Evolutionary conservation across 2,329 filamentous ascomycete genomes (phyloP).

Genomic region (Fusarium sp.): DNA sequence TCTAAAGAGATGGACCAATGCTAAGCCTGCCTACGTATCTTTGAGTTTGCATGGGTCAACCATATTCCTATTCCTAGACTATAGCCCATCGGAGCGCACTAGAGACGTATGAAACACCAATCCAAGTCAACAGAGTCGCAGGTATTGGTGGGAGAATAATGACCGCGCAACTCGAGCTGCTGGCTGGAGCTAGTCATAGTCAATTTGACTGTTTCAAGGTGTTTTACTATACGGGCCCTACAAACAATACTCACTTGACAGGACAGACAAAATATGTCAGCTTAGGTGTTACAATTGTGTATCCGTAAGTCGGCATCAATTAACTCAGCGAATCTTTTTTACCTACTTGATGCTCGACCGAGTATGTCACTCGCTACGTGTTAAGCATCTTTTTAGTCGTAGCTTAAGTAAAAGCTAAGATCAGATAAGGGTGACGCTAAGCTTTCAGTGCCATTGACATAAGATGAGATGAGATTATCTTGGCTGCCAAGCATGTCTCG

Average conservation of each 20-base stretch:
- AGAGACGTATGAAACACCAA: too few relatives aligned
- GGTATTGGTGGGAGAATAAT: neutral
- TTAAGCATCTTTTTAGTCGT: constrained; percentile 6
- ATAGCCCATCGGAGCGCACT: too few relatives aligned
- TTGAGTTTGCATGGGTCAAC: too few relatives aligned
- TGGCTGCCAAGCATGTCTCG: constrained; percentile 2
- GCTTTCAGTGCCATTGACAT: neutral
- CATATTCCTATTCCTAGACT: too few relatives aligned
- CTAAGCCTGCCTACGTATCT: too few relatives aligned
- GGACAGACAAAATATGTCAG: neutral
- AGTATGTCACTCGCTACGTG: neutral
- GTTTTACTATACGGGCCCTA: neutral
- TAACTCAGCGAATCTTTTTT: neutral
- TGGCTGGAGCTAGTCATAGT: neutral
- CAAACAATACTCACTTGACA: neutral
- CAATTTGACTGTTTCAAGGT: neutral
- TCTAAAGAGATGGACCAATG: too few relatives aligned
- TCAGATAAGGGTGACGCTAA: neutral
- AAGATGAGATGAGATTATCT: neutral
- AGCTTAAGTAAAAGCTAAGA: constrained; percentile 3
- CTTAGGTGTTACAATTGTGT: neutral
- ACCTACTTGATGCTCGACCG: neutral
- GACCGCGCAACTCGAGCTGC: neutral
- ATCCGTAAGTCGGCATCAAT: neutral
- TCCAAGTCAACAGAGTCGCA: too few relatives aligned